Evolutionary conservation across 108 stramenopile genomes (phyloP), one percentile per base, ranked within the genome.

Genomic region (Conticribra guillardii): DNA sequence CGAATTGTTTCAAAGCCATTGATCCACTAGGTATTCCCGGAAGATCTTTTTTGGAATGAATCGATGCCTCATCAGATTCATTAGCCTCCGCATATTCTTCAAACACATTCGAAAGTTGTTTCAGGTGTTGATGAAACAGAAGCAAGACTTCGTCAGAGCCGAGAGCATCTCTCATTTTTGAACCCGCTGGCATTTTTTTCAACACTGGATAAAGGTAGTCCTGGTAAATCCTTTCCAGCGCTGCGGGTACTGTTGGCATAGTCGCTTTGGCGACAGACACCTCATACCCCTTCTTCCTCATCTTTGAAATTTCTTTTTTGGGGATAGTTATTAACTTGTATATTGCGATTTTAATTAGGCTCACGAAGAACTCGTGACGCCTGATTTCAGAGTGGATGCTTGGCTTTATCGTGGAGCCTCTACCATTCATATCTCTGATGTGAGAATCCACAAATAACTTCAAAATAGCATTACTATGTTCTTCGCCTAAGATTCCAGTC

Each of bases 381-480:
- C 37, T 24, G 19, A 74, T 50, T 37, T 74, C 55, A 0, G n/a
- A 29, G 9, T 74, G 60, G 27, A 74, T 74, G 31, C 56, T 58
- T 28, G 66, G 47, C 32, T 54, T 60, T 8, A 17, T 23, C 23
- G n/a, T 60, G 0, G 33, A 44, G 18, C 58, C 58, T 41, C 32
- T 74, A 15, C 66, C 46, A 1, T 27, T 55, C 33, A 30, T 49
- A 16, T 44, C 66, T 11, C 48, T 45, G 29, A 67, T 53, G 27
- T 61, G 61, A 47, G 65, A 58, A 2, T 74, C 73, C 2, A 67
- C 24, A 16, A 74, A 74, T 21, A 74, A 30, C 45, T 46, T 67
- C 27, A 66, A 34, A 22, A 65, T 67, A 19, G 66, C 73, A 49
- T 45, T 67, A 8, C 32, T 28, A 27, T 63, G 65, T 3, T 67